phyloP scores from a whole-genome alignment of 176 grass and related monocot species.

The Rhynchospora tenuis region DNA sequence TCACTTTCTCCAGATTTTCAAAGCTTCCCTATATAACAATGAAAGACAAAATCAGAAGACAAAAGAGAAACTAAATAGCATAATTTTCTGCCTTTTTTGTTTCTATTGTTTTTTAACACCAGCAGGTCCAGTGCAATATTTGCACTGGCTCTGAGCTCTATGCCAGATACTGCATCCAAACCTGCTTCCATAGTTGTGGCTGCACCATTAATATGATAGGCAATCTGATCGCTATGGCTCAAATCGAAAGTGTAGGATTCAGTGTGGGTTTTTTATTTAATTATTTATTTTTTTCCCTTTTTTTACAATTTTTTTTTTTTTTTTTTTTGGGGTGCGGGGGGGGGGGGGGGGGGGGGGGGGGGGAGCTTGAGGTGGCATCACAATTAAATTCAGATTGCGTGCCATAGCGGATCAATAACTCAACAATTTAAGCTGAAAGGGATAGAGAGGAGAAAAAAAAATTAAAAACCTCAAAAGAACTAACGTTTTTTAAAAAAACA shows the following conservation, averaged over 20 bases:
- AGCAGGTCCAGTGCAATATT: background rate
- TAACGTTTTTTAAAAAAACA: background rate
- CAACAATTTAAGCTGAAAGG: background rate
- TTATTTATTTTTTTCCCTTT: too few relatives aligned
- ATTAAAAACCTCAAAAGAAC: background rate
- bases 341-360: too few relatives aligned
- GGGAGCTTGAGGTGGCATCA: too few relatives aligned
- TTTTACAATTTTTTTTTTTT: too few relatives aligned
- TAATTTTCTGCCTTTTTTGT: background rate
- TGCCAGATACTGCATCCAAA: background rate
- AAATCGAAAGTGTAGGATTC: too few relatives aligned
- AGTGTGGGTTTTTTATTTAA: too few relatives aligned
- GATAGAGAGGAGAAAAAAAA: background rate
- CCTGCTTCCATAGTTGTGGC: too few relatives aligned
- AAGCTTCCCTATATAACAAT: slow-evolving; percentile 56
- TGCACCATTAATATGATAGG: too few relatives aligned
- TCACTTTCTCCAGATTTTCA: slow-evolving; percentile 66
- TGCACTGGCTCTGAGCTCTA: background rate
- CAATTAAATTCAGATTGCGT: too few relatives aligned
- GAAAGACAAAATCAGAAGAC: background rate
- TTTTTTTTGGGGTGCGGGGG: too few relatives aligned
- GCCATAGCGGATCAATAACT: too few relatives aligned
- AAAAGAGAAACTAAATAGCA: background rate
- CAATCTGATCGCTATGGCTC: too few relatives aligned
- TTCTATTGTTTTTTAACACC: background rate